These are phyloP conservation scores for Deakozyma indianensis DNA, from an alignment of 805 yeast species.

Conservation along the genomic window DNA sequence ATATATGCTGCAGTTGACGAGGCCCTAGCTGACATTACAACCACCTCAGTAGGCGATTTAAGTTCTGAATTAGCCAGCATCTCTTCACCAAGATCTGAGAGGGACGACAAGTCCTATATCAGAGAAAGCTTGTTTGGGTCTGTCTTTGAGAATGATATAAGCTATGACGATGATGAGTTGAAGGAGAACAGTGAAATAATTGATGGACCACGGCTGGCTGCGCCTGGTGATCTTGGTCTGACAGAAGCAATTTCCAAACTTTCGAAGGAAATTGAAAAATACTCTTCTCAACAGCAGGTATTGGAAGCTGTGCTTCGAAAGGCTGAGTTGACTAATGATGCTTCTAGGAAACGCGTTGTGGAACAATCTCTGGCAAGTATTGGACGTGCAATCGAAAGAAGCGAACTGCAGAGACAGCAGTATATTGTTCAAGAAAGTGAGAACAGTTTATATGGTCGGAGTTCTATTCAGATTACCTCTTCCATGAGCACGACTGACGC, in stretches of 20 bases:
- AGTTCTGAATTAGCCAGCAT: slow-evolving; percentile 8
- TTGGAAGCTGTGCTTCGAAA: slow-evolving; percentile 56
- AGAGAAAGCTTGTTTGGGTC: slow-evolving; percentile 8
- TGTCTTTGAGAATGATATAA: slow-evolving; percentile 11
- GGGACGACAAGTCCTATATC: slow-evolving; percentile 3
- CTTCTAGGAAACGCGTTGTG: slow-evolving; percentile 52
- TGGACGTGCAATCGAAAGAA: slow-evolving; percentile 55
- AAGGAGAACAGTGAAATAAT: not conserved
- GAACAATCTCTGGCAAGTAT: slow-evolving; percentile 53
- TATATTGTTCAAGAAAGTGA: slow-evolving; percentile 72
- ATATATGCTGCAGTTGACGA: slow-evolving; percentile 39
- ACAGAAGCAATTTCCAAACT: slow-evolving; percentile 54
- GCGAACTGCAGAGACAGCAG: slow-evolving; percentile 66
- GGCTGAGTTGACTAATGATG: slow-evolving; percentile 73
- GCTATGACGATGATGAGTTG: slow-evolving; percentile 3
- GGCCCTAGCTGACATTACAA: slow-evolving; percentile 44
- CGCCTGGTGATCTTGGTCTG: slow-evolving; percentile 54
- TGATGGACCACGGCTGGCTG: slow-evolving; percentile 33
- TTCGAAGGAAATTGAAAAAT: slow-evolving; percentile 38
- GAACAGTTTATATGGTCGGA: slow-evolving; percentile 48
- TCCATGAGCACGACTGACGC: slow-evolving; percentile 37
- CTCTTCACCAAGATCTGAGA: slow-evolving; percentile 3
- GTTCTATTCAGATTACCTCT: slow-evolving; percentile 24
- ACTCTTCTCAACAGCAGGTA: slow-evolving; percentile 48
- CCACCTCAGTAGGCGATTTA: slow-evolving; percentile 10